These are phyloP conservation scores for Alternaria burnsii DNA, from an alignment of 2,329 filamentous ascomycete genomes.

Conservation along the genomic window DNA sequence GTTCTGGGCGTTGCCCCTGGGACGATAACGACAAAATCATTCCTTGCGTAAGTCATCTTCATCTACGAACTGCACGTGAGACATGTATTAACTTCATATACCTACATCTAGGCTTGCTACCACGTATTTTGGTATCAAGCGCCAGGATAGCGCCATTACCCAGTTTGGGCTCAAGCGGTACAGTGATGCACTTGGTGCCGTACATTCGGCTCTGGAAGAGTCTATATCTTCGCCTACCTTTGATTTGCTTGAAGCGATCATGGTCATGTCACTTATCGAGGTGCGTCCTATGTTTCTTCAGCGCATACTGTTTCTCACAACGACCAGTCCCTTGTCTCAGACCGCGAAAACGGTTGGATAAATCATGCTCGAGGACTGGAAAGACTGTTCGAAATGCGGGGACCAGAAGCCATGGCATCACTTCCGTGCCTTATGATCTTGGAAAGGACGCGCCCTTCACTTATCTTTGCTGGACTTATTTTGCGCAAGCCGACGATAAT, in stretches of 20 bases:
- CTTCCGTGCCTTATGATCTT: constrained; percentile 3
- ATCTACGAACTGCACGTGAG: too few species aligned
- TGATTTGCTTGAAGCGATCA: constrained; percentile 2
- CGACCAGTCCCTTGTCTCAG: constrained; percentile 3
- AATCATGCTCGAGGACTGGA: constrained; percentile 8
- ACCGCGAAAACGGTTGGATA: constrained; percentile 6
- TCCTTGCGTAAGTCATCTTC: neutral
- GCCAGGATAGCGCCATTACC: neutral
- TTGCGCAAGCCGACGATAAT: constrained; percentile 8
- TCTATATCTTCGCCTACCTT: neutral
- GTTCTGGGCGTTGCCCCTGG: neutral
- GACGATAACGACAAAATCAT: neutral
- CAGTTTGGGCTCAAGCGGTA: constrained; percentile 1
- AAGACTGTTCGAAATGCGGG: constrained; percentile 4
- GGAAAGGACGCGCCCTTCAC: constrained; percentile 1
- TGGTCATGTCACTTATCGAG: constrained; percentile 1
- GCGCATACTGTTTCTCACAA: neutral
- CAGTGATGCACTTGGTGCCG: neutral
- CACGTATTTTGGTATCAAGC: constrained; percentile 7
- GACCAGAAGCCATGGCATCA: constrained; percentile 4
- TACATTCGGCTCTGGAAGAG: neutral
- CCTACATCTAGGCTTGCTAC: neutral
- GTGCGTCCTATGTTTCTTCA: neutral
- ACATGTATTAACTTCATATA: too few species aligned
- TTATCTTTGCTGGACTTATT: constrained; percentile 6